Conservation (phyloP, 179 eudicot genomes). For the Beta corolliflora region DNA sequence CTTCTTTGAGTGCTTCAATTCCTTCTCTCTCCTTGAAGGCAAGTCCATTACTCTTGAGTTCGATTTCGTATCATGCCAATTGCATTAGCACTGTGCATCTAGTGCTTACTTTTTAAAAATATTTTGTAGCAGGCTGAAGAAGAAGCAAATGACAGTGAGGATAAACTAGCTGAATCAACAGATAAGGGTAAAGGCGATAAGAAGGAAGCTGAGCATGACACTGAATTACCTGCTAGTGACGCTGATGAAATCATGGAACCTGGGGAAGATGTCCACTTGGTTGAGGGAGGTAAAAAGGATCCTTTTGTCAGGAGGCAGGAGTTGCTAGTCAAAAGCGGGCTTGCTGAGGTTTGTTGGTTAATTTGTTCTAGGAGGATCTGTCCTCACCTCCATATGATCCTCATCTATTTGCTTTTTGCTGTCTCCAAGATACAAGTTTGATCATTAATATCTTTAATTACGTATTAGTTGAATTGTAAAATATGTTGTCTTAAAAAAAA, state of each 20-base stretch:
- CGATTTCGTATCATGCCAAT: not conserved
- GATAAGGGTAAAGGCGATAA: constrained; percentile 37
- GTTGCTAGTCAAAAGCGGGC: constrained; percentile 83
- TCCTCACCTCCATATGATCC: not conserved
- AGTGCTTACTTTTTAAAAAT: not conserved
- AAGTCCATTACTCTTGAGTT: constrained; percentile 19
- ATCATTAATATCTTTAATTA: too few relatives aligned
- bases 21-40: constrained; percentile 73
- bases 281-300: constrained; percentile 91
- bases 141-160: constrained; percentile 24
- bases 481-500: too few relatives aligned
- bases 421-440: too few relatives aligned
- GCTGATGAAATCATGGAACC: constrained; percentile 30
- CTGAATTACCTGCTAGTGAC: constrained; percentile 31
- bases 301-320: constrained; percentile 75
- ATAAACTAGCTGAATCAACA: constrained; percentile 33
- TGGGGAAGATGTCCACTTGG: constrained; percentile 33
- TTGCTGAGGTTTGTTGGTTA: constrained; percentile 80
- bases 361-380: not conserved
- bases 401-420: too few relatives aligned
- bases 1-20: constrained; percentile 55
- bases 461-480: too few relatives aligned
- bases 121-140: constrained; percentile 32
- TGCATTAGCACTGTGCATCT: not conserved
- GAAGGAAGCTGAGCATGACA: constrained; percentile 38